Conservation (phyloP, 441 rosid species). For the Caryocar brasiliense region DNA sequence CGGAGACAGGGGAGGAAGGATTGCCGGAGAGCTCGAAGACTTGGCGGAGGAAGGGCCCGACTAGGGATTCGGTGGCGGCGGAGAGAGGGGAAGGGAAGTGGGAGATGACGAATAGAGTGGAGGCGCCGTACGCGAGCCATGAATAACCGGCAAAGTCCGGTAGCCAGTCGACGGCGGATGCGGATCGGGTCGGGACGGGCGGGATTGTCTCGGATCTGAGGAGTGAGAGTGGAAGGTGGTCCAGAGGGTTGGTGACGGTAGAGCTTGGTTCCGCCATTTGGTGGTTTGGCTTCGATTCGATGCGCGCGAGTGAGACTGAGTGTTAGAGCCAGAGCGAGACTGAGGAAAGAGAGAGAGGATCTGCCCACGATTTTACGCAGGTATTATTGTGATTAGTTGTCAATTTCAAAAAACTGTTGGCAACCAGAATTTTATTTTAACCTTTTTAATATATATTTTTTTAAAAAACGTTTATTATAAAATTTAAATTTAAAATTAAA, state of each 20-base stretch:
- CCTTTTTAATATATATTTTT: too few relatives aligned
- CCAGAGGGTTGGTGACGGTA: slow-evolving; percentile 31
- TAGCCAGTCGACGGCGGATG: slow-evolving; percentile 71
- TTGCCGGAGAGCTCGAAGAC: slow-evolving; percentile 55
- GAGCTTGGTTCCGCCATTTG: slow-evolving; percentile 34
- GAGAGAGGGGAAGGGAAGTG: slow-evolving; percentile 87
- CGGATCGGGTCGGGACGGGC: slow-evolving; percentile 58
- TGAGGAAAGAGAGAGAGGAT: too few relatives aligned
- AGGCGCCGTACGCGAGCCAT: slow-evolving; percentile 93
- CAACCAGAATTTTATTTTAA: too few relatives aligned
- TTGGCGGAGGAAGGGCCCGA: slow-evolving; percentile 73
- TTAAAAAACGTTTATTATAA: too few relatives aligned
- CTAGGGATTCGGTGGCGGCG: slow-evolving; percentile 38
- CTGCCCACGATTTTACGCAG: too few relatives aligned
- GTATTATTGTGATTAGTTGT: too few relatives aligned
- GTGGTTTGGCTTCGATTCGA: too few relatives aligned
- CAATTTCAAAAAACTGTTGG: too few relatives aligned
- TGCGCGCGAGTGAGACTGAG: too few relatives aligned
- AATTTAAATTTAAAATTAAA: too few relatives aligned
- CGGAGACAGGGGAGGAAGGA: slow-evolving; percentile 32
- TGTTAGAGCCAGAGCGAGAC: too few relatives aligned
- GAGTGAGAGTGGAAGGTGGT: slow-evolving; percentile 51
- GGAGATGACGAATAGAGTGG: slow-evolving; percentile 76
- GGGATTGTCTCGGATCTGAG: slow-evolving; percentile 60
- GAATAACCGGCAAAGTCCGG: slow-evolving; percentile 81